phyloP scores from a whole-genome alignment of 176 grass and related monocot genomes.

The Eleusine coracana region DNA sequence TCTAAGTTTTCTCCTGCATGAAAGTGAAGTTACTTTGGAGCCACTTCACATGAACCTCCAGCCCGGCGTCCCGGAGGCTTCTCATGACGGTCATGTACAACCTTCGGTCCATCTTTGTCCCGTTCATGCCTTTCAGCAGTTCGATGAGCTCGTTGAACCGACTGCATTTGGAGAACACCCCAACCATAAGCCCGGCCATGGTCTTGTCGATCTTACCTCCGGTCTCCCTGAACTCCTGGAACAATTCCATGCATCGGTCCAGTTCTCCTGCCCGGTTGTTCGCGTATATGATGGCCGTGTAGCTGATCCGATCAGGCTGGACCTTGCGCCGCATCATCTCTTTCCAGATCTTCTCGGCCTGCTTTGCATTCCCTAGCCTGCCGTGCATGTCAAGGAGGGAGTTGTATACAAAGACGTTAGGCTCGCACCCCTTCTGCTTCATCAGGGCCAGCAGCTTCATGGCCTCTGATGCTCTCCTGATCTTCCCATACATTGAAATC shows the following conservation, averaged over 20 bases:
- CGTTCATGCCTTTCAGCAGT: conserved; percentile 63
- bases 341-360: conserved; percentile 87
- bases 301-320: conserved; percentile 64
- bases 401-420: conserved; percentile 88
- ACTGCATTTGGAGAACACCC: conserved; percentile 70
- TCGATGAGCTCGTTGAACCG: conserved; percentile 76
- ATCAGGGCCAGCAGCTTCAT: conserved; percentile 76
- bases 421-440: conserved; percentile 87
- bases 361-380: conserved; percentile 59
- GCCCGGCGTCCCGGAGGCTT: conserved; percentile 68
- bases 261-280: conserved; percentile 73
- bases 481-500: conserved; percentile 95
- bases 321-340: conserved; percentile 84
- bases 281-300: conserved; percentile 72
- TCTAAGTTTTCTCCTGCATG: conserved; percentile 71
- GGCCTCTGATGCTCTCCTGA: conserved; percentile 64
- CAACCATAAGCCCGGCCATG: conserved; percentile 74
- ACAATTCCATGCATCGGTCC: conserved; percentile 66
- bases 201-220: conserved; percentile 71
- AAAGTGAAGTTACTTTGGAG: conserved; percentile 71
- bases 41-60: conserved; percentile 74
- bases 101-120: conserved; percentile 61
- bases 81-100: conserved; percentile 65
- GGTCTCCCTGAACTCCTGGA: conserved; percentile 62
- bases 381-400: conserved; percentile 89